Conservation (phyloP, 176 grass and related monocot genomes). For the Puccinellia tenuiflora region DNA sequence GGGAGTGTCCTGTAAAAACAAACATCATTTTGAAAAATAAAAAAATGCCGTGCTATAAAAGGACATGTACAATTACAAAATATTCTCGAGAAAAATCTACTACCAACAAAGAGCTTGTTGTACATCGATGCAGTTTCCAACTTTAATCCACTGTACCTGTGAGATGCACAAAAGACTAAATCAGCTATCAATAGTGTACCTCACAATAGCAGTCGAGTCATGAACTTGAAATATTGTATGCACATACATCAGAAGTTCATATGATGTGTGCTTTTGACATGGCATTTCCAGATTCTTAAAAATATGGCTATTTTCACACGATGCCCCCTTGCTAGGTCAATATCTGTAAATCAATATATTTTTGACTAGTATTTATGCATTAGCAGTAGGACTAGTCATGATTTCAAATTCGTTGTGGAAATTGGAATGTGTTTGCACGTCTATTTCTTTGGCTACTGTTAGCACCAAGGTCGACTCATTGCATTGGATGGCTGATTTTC, state of each 20-base stretch:
- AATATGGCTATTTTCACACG: neutral
- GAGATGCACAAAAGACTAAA: neutral
- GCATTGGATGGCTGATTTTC: neutral
- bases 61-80: neutral
- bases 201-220: neutral
- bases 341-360: too few relatives aligned
- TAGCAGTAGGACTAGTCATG: neutral
- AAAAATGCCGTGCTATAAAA: neutral
- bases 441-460: neutral
- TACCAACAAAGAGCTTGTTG: neutral
- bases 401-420: neutral
- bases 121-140: neutral
- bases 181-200: neutral
- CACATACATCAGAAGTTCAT: neutral
- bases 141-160: neutral
- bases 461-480: neutral
- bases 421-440: neutral
- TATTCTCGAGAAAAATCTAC: neutral
- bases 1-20: neutral
- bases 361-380: too few relatives aligned
- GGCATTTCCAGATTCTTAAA: neutral
- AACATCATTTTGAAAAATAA: neutral
- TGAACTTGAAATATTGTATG: neutral
- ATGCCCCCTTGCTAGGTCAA: neutral
- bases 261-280: neutral